Base-by-base conservation (phyloP, 2,329 filamentous ascomycete genomes). In the Neospermospora avenae region DNA sequence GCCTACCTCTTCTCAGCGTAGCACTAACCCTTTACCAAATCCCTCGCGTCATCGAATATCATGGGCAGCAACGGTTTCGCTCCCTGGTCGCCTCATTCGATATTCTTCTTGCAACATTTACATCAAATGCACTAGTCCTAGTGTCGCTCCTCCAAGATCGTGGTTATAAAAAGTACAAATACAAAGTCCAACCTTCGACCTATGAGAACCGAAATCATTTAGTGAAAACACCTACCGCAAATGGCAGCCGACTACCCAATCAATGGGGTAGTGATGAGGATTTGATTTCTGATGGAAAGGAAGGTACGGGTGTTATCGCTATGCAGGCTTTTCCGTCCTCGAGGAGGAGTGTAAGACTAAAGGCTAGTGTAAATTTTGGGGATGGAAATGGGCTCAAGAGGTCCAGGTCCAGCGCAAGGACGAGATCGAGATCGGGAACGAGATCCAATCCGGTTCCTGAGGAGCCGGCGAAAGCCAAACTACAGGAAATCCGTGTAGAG, bases 181-280 rank as follows among this genome's bases (percentile, higher is more conserved):
- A 90, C 75, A 87, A 65, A 44, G 35, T 25, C 42, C 41, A 35
- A 11, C 44, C 61, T 16, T 13, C 41, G 44, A 80, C 81, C 44
- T 49, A 34, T 37, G 45, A 46, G 22, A 35, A 37, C 34, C 55
- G 58, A 25, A n/a, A 60, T 0, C 75, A 85, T 46, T 35, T 54
- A 7, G 28, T 31, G 28, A 55, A 39, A 18, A 18, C 84, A 81
- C 57, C 78, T 72, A 51, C 28, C 68, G 73, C 7, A 77, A 73
- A 54, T 77, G 78, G 58, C 81, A 75, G 59, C 20, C 58, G 54
- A 10, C 11, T 45, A 18, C 54, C 48, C 1, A 51, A 31, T 44
- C n/a, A 88, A 57, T 92, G 89, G 86, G 91, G 90, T 35, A 96
- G 91, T 66, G 92, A 97, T 68, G 91, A 95, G 70, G 91, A 97